Conservation (phyloP, 257 asterid species). For the Fraxinus pennsylvanica region DNA sequence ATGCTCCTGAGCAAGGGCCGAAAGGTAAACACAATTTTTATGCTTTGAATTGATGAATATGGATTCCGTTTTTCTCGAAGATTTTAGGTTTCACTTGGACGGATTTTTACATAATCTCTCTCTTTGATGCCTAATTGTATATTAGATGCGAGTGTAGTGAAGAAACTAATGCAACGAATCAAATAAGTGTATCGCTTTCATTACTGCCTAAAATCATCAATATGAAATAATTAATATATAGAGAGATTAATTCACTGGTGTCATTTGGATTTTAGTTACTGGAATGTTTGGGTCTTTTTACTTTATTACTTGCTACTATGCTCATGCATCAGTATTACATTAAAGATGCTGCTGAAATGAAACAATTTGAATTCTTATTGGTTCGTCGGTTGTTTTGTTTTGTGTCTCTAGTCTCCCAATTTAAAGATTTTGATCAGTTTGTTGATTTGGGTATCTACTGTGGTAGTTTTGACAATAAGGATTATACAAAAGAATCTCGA, state of each 20-base stretch:
- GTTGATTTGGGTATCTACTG: neutral
- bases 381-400: neutral
- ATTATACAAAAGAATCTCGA: neutral
- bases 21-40: conserved; percentile 45
- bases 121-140: neutral
- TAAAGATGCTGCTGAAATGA: neutral
- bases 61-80: neutral
- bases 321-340: conserved; percentile 7
- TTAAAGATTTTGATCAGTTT: neutral
- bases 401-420: neutral
- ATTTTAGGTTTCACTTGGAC: neutral
- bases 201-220: neutral
- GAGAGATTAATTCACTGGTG: neutral
- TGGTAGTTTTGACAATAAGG: neutral
- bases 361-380: neutral
- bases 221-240: neutral
- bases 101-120: neutral
- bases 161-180: neutral
- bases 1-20: conserved; percentile 32
- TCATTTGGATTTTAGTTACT: neutral
- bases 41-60: neutral
- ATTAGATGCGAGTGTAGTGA: neutral
- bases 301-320: neutral
- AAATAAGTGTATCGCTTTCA: neutral
- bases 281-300: neutral